phyloP scores from a whole-genome alignment of 2,329 filamentous ascomycete species.

The Penicillium sp. region DNA sequence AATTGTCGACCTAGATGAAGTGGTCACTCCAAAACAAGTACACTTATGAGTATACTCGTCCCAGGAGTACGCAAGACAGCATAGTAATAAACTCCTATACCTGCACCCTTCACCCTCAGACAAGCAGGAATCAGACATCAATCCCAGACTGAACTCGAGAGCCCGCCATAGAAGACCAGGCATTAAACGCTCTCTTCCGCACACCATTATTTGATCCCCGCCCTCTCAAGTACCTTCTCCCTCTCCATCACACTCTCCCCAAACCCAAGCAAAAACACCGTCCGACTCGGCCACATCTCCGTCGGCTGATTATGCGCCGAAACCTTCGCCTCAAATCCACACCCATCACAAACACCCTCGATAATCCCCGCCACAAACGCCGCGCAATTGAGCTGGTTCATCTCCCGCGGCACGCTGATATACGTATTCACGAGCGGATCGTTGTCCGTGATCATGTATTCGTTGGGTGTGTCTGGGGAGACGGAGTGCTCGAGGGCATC shows the following conservation, averaged over 20 bases:
- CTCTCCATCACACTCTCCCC: conserved; percentile 88
- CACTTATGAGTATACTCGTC: background rate
- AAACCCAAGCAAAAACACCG: conserved; percentile 94
- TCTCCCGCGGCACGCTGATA: conserved; percentile 90
- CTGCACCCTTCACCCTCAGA: background rate
- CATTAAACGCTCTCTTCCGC: background rate
- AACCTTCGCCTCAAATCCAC: conserved; percentile 85
- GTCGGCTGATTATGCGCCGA: conserved; percentile 78
- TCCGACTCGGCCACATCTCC: conserved; percentile 95
- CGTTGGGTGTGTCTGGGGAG: conserved; percentile 80
- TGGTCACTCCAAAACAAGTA: background rate
- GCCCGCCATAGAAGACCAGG: background rate
- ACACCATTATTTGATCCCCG: conserved; percentile 51
- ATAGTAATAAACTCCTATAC: background rate
- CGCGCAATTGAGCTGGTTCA: conserved; percentile 95
- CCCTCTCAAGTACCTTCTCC: conserved; percentile 78
- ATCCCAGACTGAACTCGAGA: background rate
- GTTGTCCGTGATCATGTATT: conserved; percentile 99
- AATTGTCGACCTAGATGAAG: background rate
- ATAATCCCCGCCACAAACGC: conserved; percentile 94
- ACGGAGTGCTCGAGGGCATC: conserved; percentile 90
- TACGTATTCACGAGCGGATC: conserved; percentile 95
- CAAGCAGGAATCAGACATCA: background rate
- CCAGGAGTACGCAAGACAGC: background rate
- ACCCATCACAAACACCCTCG: conserved; percentile 93